A percentile compares a stretch with the other conserved stretches of the same genome.
phyloP scores from a whole-genome alignment of 148 eudicot species.

The Heliamphora exappendiculata region DNA sequence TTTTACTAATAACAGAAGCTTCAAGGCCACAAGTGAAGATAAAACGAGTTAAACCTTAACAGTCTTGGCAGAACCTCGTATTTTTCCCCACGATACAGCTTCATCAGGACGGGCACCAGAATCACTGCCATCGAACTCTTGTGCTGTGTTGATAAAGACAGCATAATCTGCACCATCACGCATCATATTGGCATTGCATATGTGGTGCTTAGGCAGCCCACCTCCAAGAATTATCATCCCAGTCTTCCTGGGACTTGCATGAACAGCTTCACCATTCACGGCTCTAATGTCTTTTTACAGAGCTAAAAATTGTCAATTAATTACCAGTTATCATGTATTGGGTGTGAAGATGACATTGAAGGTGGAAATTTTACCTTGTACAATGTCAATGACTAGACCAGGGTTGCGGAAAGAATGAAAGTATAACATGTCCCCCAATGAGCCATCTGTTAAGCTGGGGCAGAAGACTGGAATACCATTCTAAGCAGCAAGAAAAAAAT shows the following conservation, averaged over 20 bases:
- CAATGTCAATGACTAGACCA: constrained; percentile 70
- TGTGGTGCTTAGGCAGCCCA: constrained; percentile 85
- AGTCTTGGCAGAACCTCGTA: constrained; percentile 71
- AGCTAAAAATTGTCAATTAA: not conserved
- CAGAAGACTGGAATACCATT: constrained; percentile 83
- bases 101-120: constrained; percentile 94
- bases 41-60: constrained; percentile 42
- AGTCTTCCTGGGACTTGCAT: constrained; percentile 79
- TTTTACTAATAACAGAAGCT: not conserved
- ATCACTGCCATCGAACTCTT: constrained; percentile 90
- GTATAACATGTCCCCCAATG: constrained; percentile 89
- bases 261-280: constrained; percentile 77
- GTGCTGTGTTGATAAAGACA: constrained; percentile 86
- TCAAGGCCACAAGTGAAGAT: not conserved
- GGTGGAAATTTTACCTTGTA: constrained; percentile 50
- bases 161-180: constrained; percentile 90
- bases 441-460: constrained; percentile 92
- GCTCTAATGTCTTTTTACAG: constrained; percentile 64
- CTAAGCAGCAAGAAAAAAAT: constrained; percentile 28
- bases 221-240: constrained; percentile 87
- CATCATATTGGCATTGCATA: constrained; percentile 95
- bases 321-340: not conserved
- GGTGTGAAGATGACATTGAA: not conserved
- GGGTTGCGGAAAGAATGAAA: constrained; percentile 75
- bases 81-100: constrained; percentile 95